These are phyloP conservation scores for Amyloporia xantha DNA, from an alignment of 768 basidiomycete genomes.

Conservation along the genomic window DNA sequence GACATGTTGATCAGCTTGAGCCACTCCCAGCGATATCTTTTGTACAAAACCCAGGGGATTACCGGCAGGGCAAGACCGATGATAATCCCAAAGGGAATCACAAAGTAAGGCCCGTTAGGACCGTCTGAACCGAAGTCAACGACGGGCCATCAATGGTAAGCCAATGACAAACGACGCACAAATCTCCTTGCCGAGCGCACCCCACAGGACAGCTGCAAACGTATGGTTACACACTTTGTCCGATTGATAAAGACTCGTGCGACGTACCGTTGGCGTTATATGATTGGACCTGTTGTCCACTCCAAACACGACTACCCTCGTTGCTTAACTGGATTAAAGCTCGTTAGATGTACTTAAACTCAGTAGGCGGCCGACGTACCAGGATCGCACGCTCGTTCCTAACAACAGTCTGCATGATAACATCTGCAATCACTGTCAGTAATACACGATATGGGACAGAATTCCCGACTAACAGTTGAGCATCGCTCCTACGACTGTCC, in stretches of 20 bases:
- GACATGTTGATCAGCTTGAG: slow-evolving; percentile 2
- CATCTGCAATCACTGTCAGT: slow-evolving; percentile 1
- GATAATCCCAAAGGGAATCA: slow-evolving; percentile 3
- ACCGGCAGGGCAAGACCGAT: slow-evolving; percentile 3
- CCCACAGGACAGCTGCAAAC: slow-evolving; percentile 1
- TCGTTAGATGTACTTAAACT: neutral
- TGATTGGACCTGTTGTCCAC: slow-evolving; percentile 43
- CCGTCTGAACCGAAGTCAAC: neutral
- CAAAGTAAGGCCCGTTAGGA: slow-evolving; percentile 1
- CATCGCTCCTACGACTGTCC: slow-evolving; percentile 43
- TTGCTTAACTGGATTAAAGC: slow-evolving; percentile 26
- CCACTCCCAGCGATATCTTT: slow-evolving; percentile 2
- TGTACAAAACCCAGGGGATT: slow-evolving; percentile 3
- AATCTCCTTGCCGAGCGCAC: slow-evolving; percentile 6
- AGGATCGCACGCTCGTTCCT: slow-evolving; percentile 35
- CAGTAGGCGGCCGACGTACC: neutral
- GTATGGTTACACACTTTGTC: neutral
- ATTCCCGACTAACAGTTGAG: slow-evolving; percentile 26
- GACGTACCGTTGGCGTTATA: slow-evolving; percentile 38
- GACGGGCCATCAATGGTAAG: neutral
- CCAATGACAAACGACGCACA: neutral
- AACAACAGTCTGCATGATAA: slow-evolving; percentile 30
- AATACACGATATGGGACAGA: neutral
- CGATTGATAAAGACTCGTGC: neutral
- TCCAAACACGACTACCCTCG: slow-evolving; percentile 45